Evolutionary conservation across 495 filamentous ascomycete genomes (phyloP).

Genomic region (Penicillium alfredii): DNA sequence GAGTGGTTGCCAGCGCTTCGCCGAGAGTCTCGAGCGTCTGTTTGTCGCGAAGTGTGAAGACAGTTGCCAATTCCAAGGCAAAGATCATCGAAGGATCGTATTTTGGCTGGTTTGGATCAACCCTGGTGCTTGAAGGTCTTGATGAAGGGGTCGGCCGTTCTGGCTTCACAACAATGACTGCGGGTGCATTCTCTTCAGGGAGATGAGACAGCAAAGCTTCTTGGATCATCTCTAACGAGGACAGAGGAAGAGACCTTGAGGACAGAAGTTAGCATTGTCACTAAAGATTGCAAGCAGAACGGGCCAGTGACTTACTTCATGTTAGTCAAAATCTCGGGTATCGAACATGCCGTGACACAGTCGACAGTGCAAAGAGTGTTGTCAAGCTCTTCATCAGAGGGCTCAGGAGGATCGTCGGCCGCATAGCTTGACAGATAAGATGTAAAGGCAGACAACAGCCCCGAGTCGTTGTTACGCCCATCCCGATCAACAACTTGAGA

Average conservation of each 20-base stretch:
- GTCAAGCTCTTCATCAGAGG: conserved; percentile 93
- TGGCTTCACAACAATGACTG: conserved; percentile 81
- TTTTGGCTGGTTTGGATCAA: conserved; percentile 50
- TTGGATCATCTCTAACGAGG: conserved; percentile 61
- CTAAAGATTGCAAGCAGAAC: background rate
- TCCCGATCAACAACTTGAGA: conserved; percentile 89
- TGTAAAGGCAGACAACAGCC: conserved; percentile 87
- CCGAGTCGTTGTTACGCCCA: conserved; percentile 66
- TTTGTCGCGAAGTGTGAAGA: conserved; percentile 71
- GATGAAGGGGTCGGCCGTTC: conserved; percentile 59
- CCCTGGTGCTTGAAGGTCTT: conserved; percentile 34
- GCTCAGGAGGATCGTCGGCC: conserved; percentile 94
- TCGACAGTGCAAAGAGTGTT: conserved; percentile 88
- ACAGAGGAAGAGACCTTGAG: conserved; percentile 57
- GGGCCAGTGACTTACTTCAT: conserved; percentile 63
- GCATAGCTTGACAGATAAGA: conserved; percentile 98
- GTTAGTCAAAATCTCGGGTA: conserved; percentile 77
- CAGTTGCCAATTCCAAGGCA: conserved; percentile 80
- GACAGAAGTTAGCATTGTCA: background rate
- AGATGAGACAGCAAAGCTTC: conserved; percentile 72
- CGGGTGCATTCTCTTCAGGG: conserved; percentile 74
- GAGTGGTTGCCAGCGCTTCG: conserved; percentile 67
- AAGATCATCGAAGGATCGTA: conserved; percentile 89
- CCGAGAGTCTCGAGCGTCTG: conserved; percentile 66
- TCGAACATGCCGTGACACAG: conserved; percentile 82